These are phyloP conservation scores for Melanomma pulvis-pyrius DNA, from an alignment of 495 filamentous ascomycete species.

Conservation along the genomic window DNA sequence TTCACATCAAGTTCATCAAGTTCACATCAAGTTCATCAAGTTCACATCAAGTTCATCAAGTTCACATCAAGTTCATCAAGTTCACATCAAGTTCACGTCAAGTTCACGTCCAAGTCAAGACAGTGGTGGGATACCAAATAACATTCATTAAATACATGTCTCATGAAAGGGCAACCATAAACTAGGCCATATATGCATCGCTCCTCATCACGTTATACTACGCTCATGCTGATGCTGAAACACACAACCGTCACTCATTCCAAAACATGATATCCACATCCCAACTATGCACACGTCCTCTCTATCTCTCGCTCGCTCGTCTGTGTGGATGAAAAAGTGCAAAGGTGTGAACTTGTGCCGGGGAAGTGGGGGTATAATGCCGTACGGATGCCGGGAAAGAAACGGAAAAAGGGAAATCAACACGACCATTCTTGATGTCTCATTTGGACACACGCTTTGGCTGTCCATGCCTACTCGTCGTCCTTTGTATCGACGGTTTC, in stretches of 20 bases:
- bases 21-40: too few relatives aligned
- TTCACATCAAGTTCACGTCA: too few relatives aligned
- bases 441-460: not conserved
- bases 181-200: too few relatives aligned
- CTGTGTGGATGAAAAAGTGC: not conserved
- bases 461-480: not conserved
- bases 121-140: constrained; percentile 37
- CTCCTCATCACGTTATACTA: not conserved
- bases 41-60: too few relatives aligned
- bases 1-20: too few relatives aligned
- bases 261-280: not conserved
- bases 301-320: not conserved
- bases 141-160: not conserved
- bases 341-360: not conserved
- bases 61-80: too few relatives aligned
- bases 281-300: not conserved
- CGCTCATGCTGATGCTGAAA: not conserved
- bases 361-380: constrained; percentile 1
- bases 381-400: not conserved
- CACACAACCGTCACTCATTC: not conserved
- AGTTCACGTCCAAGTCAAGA: too few relatives aligned
- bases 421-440: not conserved
- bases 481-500: not conserved
- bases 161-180: not conserved
- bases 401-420: not conserved